These are phyloP conservation scores for Anethum foeniculum DNA, from an alignment of 140 eudicot species.

Conservation along the genomic window DNA sequence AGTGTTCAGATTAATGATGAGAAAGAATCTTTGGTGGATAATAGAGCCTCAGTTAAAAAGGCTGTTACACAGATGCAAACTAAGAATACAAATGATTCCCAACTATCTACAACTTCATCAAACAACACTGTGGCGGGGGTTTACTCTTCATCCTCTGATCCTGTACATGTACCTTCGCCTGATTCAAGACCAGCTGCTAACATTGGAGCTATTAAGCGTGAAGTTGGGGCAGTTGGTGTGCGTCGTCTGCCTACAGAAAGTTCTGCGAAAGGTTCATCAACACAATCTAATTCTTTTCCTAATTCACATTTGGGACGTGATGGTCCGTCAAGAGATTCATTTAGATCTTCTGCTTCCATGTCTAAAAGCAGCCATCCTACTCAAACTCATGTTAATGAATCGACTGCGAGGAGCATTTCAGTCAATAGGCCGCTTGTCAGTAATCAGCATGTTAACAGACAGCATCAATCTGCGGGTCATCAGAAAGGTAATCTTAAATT, in stretches of 20 bases:
- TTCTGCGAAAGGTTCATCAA: conserved; percentile 33
- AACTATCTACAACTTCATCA: conserved; percentile 25
- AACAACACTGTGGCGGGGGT: conserved; percentile 68
- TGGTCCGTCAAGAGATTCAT: conserved; percentile 38
- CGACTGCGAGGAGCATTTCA: conserved; percentile 28
- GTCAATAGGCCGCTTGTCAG: conserved; percentile 29
- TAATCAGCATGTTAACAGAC: conserved; percentile 43
- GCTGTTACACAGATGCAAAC: background rate
- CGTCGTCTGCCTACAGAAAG: conserved; percentile 61
- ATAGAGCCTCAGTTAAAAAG: conserved; percentile 10
- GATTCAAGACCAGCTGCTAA: conserved; percentile 67
- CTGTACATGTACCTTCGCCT: conserved; percentile 85
- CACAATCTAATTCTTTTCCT: conserved; percentile 30
- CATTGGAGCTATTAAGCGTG: conserved; percentile 87
- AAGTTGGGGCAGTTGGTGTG: conserved; percentile 80
- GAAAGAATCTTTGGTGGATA: conserved; percentile 31
- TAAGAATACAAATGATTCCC: conserved; percentile 37
- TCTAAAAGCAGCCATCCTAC: conserved; percentile 45
- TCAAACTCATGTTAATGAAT: conserved; percentile 37
- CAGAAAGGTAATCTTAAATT: conserved; percentile 44
- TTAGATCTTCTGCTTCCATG: conserved; percentile 28
- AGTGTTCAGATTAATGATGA: conserved; percentile 23
- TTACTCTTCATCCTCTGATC: conserved; percentile 88
- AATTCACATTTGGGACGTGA: conserved; percentile 30
- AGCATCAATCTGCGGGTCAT: conserved; percentile 43